Evolutionary conservation across 306 rosid species (phyloP).

Genomic region (Trifolium repens): DNA sequence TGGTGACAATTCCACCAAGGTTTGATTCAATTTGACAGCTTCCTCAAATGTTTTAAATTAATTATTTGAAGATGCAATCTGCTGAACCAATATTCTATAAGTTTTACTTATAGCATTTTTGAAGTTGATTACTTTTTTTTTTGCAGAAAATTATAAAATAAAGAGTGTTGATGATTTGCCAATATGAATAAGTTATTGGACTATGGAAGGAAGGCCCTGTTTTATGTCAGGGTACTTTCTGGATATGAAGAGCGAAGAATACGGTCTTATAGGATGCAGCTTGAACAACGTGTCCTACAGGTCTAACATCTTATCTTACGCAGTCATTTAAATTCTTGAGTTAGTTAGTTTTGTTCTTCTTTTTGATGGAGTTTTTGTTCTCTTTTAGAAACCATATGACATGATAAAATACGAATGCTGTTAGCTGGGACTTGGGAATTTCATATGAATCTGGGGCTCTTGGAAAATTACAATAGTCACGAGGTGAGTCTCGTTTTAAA

Average conservation of each 20-base stretch:
- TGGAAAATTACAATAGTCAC: conserved; percentile 14
- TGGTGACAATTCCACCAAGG: neutral
- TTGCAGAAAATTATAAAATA: conserved; percentile 41
- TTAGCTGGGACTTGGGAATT: conserved; percentile 23
- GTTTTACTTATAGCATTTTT: conserved; percentile 24
- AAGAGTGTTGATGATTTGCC: conserved; percentile 40
- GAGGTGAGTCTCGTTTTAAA: conserved; percentile 32
- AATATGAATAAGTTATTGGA: conserved; percentile 53
- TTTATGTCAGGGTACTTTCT: conserved; percentile 77
- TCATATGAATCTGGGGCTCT: conserved; percentile 27
- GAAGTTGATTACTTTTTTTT: conserved; percentile 20
- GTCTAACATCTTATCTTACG: conserved; percentile 37
- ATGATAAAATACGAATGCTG: conserved; percentile 7
- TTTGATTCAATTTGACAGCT: conserved; percentile 27
- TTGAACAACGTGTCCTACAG: conserved; percentile 55
- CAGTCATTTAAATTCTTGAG: conserved; percentile 4
- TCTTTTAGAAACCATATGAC: conserved; percentile 20
- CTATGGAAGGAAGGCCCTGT: conserved; percentile 69
- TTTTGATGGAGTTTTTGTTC: conserved; percentile 1
- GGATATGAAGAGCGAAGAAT: conserved; percentile 93
- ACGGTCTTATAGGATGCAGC: conserved; percentile 62
- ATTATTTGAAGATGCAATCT: conserved; percentile 21
- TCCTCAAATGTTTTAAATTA: neutral
- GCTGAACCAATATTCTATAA: conserved; percentile 30
- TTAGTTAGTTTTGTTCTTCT: neutral